Base-by-base conservation (phyloP, 73 alveolate species). In the Tetrahymena thermophila region DNA sequence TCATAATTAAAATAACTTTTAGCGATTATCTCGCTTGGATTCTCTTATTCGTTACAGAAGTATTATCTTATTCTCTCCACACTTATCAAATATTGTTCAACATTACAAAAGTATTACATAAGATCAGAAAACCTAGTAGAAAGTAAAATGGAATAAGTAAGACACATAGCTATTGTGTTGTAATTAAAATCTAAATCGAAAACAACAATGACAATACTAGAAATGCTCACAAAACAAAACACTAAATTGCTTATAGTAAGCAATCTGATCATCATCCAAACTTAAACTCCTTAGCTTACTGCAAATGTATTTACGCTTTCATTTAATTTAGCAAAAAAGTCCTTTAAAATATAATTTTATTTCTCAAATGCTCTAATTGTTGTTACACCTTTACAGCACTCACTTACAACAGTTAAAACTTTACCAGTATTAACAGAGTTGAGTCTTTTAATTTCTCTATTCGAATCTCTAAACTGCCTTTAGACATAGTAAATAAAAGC, bases 11-110 rank as follows among this genome's bases (percentile, higher is more conserved):
- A 34, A 31, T 35, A 37, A 34, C 19, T 35, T 95, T 35, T 31
- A 34, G n/a, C 23, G 21, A 37, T 85, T 15, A 28, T 25, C 9
- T 93, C 71, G 10, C n/a, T 35, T 31, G 56, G 94, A 43, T 43
- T 23, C 13, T 95, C 97, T 89, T 95, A 85, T 34, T 85, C 94
- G 35, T 95, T 95, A 28, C 34, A 25, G 94, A 85, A 89, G 28
- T 95, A 95, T 58, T 95, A 95, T 95, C 94, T 95, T 11, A 95
- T 85, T 85, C 97, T 85, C 83, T 95, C 97, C 21, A 95, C 97
- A 23, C 93, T 35, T 13, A 95, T 93, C 95, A 95, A 50, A 23
- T 95, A 50, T 34, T 94, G 56, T 89, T 95, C 97, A 85, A 57
- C 58, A 56, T 89, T 55, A 23, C 94, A 85, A 55, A 95, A 95